Base-by-base conservation (phyloP, 441 rosid genomes). In the Populus trichocarpa region DNA sequence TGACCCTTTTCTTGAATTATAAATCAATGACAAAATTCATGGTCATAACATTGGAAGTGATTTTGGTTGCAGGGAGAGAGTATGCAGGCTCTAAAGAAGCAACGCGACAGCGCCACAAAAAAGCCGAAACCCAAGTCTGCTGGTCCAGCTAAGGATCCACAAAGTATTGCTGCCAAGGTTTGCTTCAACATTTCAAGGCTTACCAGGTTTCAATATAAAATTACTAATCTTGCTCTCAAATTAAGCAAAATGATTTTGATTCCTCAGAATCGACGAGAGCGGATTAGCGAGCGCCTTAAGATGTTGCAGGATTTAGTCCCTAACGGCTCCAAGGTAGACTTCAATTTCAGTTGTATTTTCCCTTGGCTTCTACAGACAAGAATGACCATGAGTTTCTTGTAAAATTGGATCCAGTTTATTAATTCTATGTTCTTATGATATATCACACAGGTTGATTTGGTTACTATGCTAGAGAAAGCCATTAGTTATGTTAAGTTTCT, bases 81-180 rank as follows among this genome's bases (percentile, higher is more conserved):
- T 69, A 67, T 14, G 78, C 91, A 85, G 80, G 84, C 85, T 26
- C 28, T 77, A 20, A 95, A 95, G 94, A 95, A 90, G 86, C 90
- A 85, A 57, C 83, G 87, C 85, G 81, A 50, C 28, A 73, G 67
- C 12, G 75, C 84, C 73, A 76, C 68, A 57, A 85, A 80, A 75
- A 89, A 86, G 82, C 80, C 86, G 2, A 92, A 90, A 81, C 70
- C 88, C 2, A 88, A 86, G 81, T 64, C 89, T 46, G 69, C 82
- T 16, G 69, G 61, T 75, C 72, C 92, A 71, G 80, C 94, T 7
- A 92, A 91, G 82, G 98, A 93, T 73, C 97, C 98, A 0, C 99
- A 95, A 80, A 95, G 96, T 75, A 86, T 89, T 81, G 98, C 99
- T 59, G 99, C 98, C 67, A 95, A 93, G 98, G 99, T 93, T 80